These are phyloP conservation scores for Ascoidea rubescens DNA, from an alignment of 805 yeast species.

Conservation along the genomic window DNA sequence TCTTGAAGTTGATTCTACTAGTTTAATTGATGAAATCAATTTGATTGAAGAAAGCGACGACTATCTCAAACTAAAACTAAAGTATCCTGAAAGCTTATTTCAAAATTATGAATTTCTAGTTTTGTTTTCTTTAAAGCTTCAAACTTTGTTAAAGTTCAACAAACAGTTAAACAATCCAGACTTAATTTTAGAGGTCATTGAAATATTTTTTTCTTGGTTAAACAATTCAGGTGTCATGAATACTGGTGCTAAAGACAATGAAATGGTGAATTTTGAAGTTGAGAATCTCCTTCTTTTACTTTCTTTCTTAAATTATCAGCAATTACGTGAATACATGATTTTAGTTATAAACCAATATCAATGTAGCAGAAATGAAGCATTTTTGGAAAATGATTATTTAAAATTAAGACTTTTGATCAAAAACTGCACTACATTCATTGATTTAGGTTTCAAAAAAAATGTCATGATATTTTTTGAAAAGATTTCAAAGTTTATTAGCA, in stretches of 20 bases:
- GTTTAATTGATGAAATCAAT: neutral
- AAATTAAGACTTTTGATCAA: neutral
- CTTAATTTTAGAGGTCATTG: neutral
- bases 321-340: neutral
- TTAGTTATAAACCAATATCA: neutral
- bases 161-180: neutral
- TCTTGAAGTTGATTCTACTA: neutral
- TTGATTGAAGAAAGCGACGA: neutral
- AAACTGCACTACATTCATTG: neutral
- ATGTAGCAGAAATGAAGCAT: neutral
- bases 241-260: neutral
- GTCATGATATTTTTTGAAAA: neutral
- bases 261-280: constrained; percentile 1
- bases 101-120: constrained; percentile 1
- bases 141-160: constrained; percentile 1
- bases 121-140: constrained; percentile 1
- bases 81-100: neutral
- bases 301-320: constrained; percentile 1
- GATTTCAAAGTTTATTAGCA: neutral
- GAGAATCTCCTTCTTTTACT: neutral
- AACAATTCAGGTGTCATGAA: neutral
- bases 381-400: neutral
- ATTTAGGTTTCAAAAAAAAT: neutral
- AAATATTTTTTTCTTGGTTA: constrained; percentile 4
- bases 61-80: neutral